Evolutionary conservation across 192 early-diverging fungal species (phyloP), one percentile per base, ranked within the genome.

Genomic region (Podila epigama): DNA sequence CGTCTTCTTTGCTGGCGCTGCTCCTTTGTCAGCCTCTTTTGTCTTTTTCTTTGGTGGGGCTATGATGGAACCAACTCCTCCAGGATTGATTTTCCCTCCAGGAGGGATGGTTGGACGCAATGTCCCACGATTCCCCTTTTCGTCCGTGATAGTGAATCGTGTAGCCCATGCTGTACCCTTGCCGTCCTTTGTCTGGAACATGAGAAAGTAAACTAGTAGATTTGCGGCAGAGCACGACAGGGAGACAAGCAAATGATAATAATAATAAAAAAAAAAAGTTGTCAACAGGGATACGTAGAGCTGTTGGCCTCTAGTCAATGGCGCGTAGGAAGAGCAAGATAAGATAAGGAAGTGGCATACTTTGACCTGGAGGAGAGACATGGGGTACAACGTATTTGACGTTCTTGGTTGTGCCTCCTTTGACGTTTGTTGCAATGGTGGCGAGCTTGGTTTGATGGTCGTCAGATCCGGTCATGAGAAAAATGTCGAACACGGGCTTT

Each of bases 391-490:
- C 34, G 28, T 77, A 77, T 18, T 58, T 68, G 56, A 77, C 56
- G 12, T 32, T 60, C 3, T 29, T 68, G n/a, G 34, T 58, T 11
- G 54, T 36, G 1, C 66, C 73, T 22, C 66, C 73, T 13, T 68
- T 59, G 50, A 77, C 66, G 20, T 77, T 53, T 0, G 73, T 31
- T 5, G 73, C 65, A 29, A 77, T 68, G 1, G 73, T 68, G 8
- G 60, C 66, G 5, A 77, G 29, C 27, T 77, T 77, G 15, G 29
- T 64, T 33, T 77, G 73, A 22, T 64, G 61, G 37, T 68, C 73
- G 36, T 77, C 73, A 0, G 73, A 59, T 0, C 73, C 73, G 1
- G 73, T 68, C 73, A 77, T 77, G 25, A 77, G 32, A 42, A 77
- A 77, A 41, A 77, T 68, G 51, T 77, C 66, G 60, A 77, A 77